Evolutionary conservation across 306 rosid species (phyloP).

Genomic region (Casuarina equisetifolia): DNA sequence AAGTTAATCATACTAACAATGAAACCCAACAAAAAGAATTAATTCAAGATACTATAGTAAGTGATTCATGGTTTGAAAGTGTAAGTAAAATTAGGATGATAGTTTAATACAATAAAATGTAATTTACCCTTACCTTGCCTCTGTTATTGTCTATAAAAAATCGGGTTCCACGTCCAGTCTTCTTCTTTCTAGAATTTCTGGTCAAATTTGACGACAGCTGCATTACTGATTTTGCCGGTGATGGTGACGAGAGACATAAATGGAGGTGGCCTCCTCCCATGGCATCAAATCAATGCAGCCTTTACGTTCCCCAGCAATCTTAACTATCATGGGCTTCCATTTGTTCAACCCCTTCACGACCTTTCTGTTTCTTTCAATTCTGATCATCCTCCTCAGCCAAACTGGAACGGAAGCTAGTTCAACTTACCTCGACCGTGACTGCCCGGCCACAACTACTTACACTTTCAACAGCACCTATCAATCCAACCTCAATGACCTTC

Average conservation of each 20-base stretch:
- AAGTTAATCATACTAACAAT: background rate
- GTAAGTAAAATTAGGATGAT: too few relatives aligned
- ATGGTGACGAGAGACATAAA: too few relatives aligned
- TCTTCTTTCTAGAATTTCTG: too few relatives aligned
- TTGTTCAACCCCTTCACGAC: background rate
- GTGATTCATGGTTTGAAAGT: too few relatives aligned
- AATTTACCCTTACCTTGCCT: background rate
- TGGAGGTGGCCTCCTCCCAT: too few relatives aligned
- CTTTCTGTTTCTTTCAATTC: background rate
- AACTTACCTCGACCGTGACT: background rate
- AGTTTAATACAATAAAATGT: background rate
- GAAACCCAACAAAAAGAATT: too few relatives aligned
- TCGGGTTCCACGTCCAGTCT: too few relatives aligned
- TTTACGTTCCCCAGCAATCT: too few relatives aligned
- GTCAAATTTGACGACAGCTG: too few relatives aligned
- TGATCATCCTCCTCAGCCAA: background rate
- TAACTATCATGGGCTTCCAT: background rate
- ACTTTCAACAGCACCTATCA: slow-evolving; percentile 10
- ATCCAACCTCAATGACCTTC: slow-evolving; percentile 36
- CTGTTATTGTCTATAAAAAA: background rate
- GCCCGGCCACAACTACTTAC: slow-evolving; percentile 29
- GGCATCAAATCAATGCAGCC: too few relatives aligned
- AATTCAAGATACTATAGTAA: too few relatives aligned
- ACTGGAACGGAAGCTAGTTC: background rate
- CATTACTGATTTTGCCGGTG: too few relatives aligned